Percentiles rank a stretch among this genome's conserved stretches.
Conservation (phyloP, 2,329 filamentous ascomycete genomes). For the Colletotrichum liriopes region DNA sequence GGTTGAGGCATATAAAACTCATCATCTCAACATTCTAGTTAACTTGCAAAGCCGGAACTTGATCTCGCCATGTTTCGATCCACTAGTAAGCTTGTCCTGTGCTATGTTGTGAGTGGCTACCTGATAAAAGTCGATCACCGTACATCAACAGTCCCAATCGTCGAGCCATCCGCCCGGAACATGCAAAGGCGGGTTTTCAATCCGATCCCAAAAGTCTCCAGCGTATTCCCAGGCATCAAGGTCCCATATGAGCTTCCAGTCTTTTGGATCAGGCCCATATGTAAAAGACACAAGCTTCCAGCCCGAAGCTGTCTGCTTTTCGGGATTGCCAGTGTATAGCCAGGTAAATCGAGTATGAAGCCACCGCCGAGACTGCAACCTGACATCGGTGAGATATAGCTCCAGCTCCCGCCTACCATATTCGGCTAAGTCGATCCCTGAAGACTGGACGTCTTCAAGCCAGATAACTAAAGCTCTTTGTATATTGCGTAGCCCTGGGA, state of each 20-base stretch:
- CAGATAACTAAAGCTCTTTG: neutral
- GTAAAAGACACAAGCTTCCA: neutral
- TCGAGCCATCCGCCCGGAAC: conserved; percentile 20
- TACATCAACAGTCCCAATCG: neutral
- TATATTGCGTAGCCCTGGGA: neutral
- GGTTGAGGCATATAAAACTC: too few relatives aligned
- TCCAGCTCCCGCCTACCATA: conserved; percentile 19
- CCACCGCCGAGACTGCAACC: neutral
- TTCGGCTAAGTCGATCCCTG: neutral
- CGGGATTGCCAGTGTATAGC: too few relatives aligned
- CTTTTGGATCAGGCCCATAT: neutral
- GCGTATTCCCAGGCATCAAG: conserved; percentile 9
- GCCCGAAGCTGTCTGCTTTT: neutral
- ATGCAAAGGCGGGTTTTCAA: conserved; percentile 3
- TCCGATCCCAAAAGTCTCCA: conserved; percentile 24
- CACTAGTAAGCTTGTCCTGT: too few relatives aligned
- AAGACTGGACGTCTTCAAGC: neutral
- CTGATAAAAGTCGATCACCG: neutral
- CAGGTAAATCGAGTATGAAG: fast-evolving
- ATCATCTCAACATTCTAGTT: too few relatives aligned
- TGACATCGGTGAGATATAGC: fast-evolving
- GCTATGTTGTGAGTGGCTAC: too few relatives aligned
- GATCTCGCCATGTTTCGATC: too few relatives aligned
- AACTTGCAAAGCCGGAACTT: too few relatives aligned
- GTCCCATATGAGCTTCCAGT: conserved; percentile 28